Evolutionary conservation across 768 basidiomycete species (phyloP).

Genomic region (Clitopilus hobsonii): DNA sequence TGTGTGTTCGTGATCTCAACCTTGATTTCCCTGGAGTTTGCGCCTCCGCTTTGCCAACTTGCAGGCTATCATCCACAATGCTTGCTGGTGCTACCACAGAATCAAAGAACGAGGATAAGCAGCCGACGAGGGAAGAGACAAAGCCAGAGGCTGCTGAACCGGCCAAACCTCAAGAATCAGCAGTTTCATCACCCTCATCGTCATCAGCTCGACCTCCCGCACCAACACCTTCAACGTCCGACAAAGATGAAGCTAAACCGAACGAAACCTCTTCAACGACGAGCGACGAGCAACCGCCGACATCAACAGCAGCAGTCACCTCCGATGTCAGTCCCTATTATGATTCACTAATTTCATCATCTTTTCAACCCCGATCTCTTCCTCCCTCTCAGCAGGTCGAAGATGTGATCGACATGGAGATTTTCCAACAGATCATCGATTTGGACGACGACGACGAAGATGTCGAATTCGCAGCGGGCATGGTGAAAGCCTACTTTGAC

Average conservation of each 20-base stretch:
- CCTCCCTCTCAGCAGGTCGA: background rate
- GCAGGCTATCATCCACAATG: background rate
- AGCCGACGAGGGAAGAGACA: background rate
- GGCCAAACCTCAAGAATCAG: background rate
- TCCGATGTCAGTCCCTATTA: background rate
- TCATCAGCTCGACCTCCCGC: background rate
- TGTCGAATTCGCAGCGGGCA: slow-evolving; percentile 70
- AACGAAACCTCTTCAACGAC: background rate
- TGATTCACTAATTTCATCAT: background rate
- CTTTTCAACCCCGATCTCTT: background rate
- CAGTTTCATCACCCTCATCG: background rate
- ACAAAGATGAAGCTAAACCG: background rate
- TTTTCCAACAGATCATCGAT: slow-evolving; percentile 84
- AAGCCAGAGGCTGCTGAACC: background rate
- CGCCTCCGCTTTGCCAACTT: background rate
- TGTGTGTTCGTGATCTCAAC: background rate
- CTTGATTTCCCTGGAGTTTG: background rate
- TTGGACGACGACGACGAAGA: slow-evolving; percentile 78
- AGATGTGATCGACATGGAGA: slow-evolving; percentile 68
- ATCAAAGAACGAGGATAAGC: background rate
- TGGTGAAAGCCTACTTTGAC: slow-evolving; percentile 75
- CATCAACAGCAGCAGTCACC: background rate
- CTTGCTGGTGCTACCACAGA: background rate
- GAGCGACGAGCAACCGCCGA: background rate
- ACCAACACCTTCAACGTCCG: background rate